phyloP scores from a whole-genome alignment of 208 protist species.

The Crithidia thermophila region DNA sequence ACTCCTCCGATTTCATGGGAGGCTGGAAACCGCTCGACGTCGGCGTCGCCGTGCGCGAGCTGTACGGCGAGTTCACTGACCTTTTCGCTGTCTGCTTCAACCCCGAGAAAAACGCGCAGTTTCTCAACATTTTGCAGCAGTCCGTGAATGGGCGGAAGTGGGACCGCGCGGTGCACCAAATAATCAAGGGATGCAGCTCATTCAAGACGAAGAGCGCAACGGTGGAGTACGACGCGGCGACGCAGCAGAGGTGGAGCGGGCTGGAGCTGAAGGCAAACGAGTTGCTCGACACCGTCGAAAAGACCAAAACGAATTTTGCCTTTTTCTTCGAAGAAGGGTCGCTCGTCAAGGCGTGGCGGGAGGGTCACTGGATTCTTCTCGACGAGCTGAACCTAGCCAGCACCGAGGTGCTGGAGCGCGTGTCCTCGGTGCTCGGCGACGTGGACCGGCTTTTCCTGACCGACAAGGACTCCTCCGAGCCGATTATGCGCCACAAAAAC shows the following conservation, averaged over 20 bases:
- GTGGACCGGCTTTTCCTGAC: slow-evolving; percentile 84
- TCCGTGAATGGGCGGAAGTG: slow-evolving; percentile 68
- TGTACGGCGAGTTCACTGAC: slow-evolving; percentile 88
- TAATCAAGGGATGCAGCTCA: slow-evolving; percentile 75
- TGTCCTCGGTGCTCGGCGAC: slow-evolving; percentile 96
- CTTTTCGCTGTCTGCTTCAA: slow-evolving; percentile 96
- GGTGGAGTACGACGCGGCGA: slow-evolving; percentile 17
- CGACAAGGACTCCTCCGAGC: slow-evolving; percentile 66
- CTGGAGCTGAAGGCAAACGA: slow-evolving; percentile 55
- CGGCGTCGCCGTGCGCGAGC: slow-evolving; percentile 55
- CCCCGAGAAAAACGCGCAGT: slow-evolving; percentile 73
- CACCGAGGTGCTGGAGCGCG: slow-evolving; percentile 97
- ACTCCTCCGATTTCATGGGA: slow-evolving; percentile 99
- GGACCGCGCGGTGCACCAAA: slow-evolving; percentile 59
- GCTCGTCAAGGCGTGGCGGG: slow-evolving; percentile 95
- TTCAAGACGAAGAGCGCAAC: slow-evolving; percentile 64
- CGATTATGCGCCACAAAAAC: slow-evolving; percentile 93
- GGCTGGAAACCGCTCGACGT: slow-evolving; percentile 99
- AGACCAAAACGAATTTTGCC: slow-evolving; percentile 88
- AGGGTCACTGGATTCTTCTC: slow-evolving; percentile 99
- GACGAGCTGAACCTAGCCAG: slow-evolving; percentile 99
- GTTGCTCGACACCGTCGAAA: slow-evolving; percentile 57
- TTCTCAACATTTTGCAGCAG: slow-evolving; percentile 72
- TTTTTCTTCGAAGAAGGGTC: slow-evolving; percentile 99
- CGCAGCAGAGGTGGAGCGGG: slow-evolving; percentile 54